Conservation (phyloP, 164 flowering plant genomes). For the Chloranthus sessilifolius region DNA sequence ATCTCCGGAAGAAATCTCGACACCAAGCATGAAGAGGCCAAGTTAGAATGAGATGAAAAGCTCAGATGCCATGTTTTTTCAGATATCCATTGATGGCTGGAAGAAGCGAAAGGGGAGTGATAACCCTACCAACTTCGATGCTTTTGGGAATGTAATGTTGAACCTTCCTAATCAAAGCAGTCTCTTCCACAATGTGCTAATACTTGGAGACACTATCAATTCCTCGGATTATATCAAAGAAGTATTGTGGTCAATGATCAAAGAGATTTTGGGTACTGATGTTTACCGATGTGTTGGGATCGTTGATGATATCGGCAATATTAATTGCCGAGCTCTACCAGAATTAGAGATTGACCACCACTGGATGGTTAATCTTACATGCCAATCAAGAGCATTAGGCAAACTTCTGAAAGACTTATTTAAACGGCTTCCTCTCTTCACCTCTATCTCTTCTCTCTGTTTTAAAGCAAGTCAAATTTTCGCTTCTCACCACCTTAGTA, state of each 20-base stretch:
- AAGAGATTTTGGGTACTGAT: constrained; percentile 7
- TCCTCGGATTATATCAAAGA: constrained; percentile 13
- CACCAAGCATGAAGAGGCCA: constrained; percentile 16
- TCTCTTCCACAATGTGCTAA: constrained; percentile 20
- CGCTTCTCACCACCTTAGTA: constrained; percentile 8
- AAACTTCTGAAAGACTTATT: constrained; percentile 20
- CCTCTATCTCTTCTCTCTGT: constrained; percentile 16
- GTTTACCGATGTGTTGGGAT: constrained; percentile 23
- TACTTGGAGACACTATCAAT: constrained; percentile 8
- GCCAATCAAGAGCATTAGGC: constrained; percentile 18
- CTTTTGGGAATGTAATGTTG: constrained; percentile 13
- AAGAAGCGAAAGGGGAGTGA: constrained; percentile 4
- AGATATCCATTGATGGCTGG: constrained; percentile 22
- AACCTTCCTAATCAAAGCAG: constrained; percentile 26
- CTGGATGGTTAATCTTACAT: constrained; percentile 28
- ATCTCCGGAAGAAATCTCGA: constrained; percentile 17
- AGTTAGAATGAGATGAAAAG: constrained; percentile 13
- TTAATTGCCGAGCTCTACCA: constrained; percentile 9
- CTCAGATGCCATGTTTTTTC: constrained; percentile 23
- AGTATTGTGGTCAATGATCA: constrained; percentile 9
- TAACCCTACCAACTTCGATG: background rate
- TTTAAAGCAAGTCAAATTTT: constrained; percentile 13
- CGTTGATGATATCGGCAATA: constrained; percentile 12
- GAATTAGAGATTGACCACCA: constrained; percentile 19
- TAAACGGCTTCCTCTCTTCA: constrained; percentile 20